Evolutionary conservation across 495 filamentous ascomycete species (phyloP), one percentile per base, ranked within the genome.

Genomic region (Penicillium ochrochloron): DNA sequence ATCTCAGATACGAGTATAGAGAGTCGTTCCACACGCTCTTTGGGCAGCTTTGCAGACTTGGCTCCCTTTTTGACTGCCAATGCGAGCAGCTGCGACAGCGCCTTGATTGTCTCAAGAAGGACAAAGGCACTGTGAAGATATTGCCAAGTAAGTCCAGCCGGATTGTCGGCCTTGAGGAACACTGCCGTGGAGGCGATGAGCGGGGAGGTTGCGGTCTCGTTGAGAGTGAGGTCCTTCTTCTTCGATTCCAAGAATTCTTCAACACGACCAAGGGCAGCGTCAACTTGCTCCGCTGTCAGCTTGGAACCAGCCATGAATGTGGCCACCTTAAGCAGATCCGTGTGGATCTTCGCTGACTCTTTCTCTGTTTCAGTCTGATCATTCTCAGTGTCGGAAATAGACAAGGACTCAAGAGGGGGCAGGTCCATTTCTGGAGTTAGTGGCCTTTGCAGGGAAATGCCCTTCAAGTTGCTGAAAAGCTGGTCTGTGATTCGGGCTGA

Each of bases 101-200:
- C 78, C 68, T 80, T 81, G 25, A 81, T 62, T 1, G 76, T 73
- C 39, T 83, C 80, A 19, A 83, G 64, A 14, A 75, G 66, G 14
- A 67, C 70, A 69, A 75, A 77, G 39, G 71, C 58, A 15, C 39
- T 31, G 59, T 83, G 80, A 60, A 82, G 71, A 58, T 74, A 80
- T 64, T 62, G 68, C 80, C 80, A 83, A 10, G 75, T 74, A 11
- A 79, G 76, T 8, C 74, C 77, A 37, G 64, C 69, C n/a, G 74
- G 72, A n/a, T 51, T 63, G 12, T 66, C 67, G 4, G 67, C 21
- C 23, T 50, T 56, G 11, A 79, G 62, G 21, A 52, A 65, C 9
- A 80, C 60, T 2, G 73, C 62, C 1, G 70, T 80, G 17, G 62
- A 57, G 11, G 62, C 66, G 8, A 77, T 58, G 34, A 77, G 29